Conservation (phyloP, 164 flowering plant genomes). For the Buxus sempervirens region DNA sequence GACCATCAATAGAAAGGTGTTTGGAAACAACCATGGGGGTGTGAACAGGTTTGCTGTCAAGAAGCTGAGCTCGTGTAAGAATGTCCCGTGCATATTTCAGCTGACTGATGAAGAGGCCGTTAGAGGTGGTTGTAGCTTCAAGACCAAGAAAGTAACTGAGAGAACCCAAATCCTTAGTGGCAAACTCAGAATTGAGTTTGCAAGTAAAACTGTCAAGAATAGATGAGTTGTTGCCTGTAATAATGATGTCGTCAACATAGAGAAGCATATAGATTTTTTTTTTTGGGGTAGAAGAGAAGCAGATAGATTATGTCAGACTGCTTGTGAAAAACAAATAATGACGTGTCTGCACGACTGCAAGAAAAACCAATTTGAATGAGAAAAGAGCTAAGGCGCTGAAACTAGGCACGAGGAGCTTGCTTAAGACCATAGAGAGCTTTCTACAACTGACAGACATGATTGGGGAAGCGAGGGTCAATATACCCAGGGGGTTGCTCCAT, state of each 20-base stretch:
- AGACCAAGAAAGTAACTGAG: neutral
- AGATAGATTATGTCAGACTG: neutral
- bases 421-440: constrained; percentile 5
- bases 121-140: neutral
- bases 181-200: neutral
- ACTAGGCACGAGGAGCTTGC: neutral
- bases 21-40: neutral
- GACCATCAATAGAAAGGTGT: neutral
- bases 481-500: constrained; percentile 21
- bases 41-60: neutral
- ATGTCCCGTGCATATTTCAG: neutral
- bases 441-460: neutral
- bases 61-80: neutral
- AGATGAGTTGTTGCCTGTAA: neutral
- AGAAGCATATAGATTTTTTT: too few species aligned
- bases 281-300: too few species aligned
- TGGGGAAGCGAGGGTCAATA: constrained; percentile 1
- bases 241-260: neutral
- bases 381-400: neutral
- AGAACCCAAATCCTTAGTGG: neutral
- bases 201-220: neutral
- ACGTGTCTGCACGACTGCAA: neutral
- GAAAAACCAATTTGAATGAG: neutral
- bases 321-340: neutral
- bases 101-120: neutral